A percentile compares a stretch with the other conserved stretches of the same genome.
Evolutionary conservation across 768 basidiomycete species (phyloP).

Genomic region (Hypholoma sublateritium): DNA sequence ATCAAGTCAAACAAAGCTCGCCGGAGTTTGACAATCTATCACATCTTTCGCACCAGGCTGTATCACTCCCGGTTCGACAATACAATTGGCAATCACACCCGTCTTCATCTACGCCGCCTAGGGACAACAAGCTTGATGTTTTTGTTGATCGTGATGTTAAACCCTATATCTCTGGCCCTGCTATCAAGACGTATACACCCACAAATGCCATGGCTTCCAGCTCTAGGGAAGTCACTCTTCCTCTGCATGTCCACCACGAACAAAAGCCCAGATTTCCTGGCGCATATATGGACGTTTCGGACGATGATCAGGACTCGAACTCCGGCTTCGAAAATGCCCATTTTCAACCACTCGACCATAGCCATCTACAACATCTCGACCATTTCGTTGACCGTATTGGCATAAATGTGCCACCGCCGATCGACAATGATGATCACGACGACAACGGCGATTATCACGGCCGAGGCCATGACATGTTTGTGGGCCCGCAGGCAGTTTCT

Average conservation of each 20-base stretch:
- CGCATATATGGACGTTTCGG: not conserved
- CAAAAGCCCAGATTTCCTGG: not conserved
- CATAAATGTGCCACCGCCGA: conserved; percentile 22
- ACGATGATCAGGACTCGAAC: conserved; percentile 15
- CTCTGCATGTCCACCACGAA: not conserved
- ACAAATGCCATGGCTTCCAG: not conserved
- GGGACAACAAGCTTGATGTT: not conserved
- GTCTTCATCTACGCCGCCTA: not conserved
- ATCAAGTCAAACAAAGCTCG: too few relatives aligned
- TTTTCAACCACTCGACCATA: not conserved
- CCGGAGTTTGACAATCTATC: too few relatives aligned
- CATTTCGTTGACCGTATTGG: conserved; percentile 21
- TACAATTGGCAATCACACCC: too few relatives aligned
- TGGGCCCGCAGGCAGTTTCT: conserved; percentile 39
- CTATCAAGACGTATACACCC: not conserved
- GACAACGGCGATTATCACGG: conserved; percentile 48
- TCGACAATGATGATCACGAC: conserved; percentile 34
- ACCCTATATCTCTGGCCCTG: not conserved
- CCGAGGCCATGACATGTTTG: conserved; percentile 42
- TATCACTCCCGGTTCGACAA: too few relatives aligned
- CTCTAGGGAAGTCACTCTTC: not conserved
- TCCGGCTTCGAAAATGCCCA: conserved; percentile 16
- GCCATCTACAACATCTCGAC: not conserved
- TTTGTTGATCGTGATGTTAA: not conserved
- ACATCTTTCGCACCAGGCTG: too few relatives aligned